Conservation (phyloP, 78 protist genomes). For the Dictyostelium purpureum region DNA sequence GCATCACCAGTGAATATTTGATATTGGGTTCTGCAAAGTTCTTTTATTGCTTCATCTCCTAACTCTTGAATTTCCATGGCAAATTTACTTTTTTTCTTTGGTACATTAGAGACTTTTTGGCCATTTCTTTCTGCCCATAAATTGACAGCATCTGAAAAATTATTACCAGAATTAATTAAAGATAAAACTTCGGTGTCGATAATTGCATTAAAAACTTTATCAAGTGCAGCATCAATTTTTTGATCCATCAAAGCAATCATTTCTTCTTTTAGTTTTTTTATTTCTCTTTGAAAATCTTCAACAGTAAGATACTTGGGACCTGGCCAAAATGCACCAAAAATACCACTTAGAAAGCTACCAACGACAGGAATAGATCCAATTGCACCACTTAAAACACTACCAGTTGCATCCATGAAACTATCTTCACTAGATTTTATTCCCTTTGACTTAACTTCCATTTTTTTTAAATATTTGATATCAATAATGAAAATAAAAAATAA, state of each 20-base stretch:
- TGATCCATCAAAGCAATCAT: background rate
- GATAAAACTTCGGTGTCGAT: conserved; percentile 1
- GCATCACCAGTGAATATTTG: no score
- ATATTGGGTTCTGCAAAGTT: no score
- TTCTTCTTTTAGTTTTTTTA: conserved; percentile 13
- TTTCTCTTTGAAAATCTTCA: conserved; percentile 10
- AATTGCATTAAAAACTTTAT: conserved; percentile 6
- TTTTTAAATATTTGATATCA: no score
- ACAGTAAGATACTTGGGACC: conserved; percentile 1
- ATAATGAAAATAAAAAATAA: no score
- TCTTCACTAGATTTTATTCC: background rate
- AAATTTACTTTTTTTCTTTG: conserved; percentile 1
- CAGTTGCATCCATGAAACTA: background rate
- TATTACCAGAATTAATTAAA: conserved; percentile 19
- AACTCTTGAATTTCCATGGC: background rate
- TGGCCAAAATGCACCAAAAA: conserved; percentile 20
- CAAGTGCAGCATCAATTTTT: conserved; percentile 14
- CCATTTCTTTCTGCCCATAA: conserved; percentile 28
- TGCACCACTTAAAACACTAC: background rate
- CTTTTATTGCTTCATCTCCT: background rate
- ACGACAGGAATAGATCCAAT: conserved; percentile 1
- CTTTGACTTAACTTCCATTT: conserved; percentile 5
- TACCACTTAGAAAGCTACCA: conserved; percentile 21
- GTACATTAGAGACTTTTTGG: conserved; percentile 3
- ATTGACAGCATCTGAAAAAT: conserved; percentile 21